Base-by-base conservation (phyloP, 192 early-diverging fungal species). In the Coemansia sp. region DNA sequence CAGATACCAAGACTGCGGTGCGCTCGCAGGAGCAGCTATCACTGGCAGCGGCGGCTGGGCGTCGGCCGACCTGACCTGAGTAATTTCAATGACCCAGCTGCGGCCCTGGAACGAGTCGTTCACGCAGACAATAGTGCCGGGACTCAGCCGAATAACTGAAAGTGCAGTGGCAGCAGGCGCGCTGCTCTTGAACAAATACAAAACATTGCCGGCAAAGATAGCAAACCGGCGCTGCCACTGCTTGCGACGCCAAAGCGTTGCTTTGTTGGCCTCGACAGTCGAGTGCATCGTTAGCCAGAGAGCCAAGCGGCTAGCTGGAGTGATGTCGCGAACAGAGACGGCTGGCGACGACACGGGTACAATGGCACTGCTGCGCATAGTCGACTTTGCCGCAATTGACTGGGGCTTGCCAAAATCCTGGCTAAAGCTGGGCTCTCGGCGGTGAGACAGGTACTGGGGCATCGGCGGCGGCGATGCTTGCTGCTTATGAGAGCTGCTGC, bases 181-280 rank as follows among this genome's bases (percentile, higher is more conserved):
- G 74, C 79, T 82, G 74, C 70, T 76, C 62, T 82, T 82, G 58
- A 72, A 82, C 67, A 82, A 47, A 11, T 82, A 82, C 40, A 82
- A 51, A 11, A 76, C 67, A 39, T 82, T 82, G 58, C 79, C 79
- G 0, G 79, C 67, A 63, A 82, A 82, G 3, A 82, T 73, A 20
- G 71, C 70, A 39, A 82, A 82, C 17, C 79, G 65, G 35, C 74
- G 79, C 11, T 82, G 79, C 79, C 79, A 82, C 64, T 82, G 79
- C 67, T 67, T 73, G 54, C 79, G 74, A 25, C 74, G 73, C 74
- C 73, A 82, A 20, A 82, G 71, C 40, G 74, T 60, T 14, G 67
- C 6, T 57, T 67, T 65, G 22, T 49, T 58, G 12, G 40, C 31
- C 17, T 76, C 79, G 11, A 39, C 39, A 0, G 67, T 61, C 36